Percentiles rank a stretch among this genome's conserved stretches.
phyloP scores from a whole-genome alignment of 495 filamentous ascomycete genomes.

The Penicillium coffeae region DNA sequence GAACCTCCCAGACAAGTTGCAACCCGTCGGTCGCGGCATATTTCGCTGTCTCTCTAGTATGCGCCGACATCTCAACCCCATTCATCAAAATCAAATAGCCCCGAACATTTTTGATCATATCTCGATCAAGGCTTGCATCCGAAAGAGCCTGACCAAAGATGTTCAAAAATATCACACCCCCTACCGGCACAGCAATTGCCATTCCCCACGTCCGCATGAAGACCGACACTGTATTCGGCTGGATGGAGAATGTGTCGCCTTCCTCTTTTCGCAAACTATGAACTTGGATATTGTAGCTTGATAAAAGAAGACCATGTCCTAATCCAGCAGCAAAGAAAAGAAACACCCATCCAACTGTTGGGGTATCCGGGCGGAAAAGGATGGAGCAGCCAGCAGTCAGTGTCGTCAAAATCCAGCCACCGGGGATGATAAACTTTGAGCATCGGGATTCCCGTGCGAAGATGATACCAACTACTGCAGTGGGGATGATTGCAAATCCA shows the following conservation, averaged over 20 bases:
- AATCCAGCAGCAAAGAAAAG: constrained; percentile 50
- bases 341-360: constrained; percentile 47
- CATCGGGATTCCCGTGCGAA: constrained; percentile 39
- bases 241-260: constrained; percentile 8
- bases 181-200: constrained; percentile 59
- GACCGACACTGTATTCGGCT: constrained; percentile 48
- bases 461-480: constrained; percentile 46
- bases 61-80: constrained; percentile 14
- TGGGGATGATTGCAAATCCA: constrained; percentile 42
- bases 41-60: constrained; percentile 15
- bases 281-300: constrained; percentile 45
- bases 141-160: constrained; percentile 18
- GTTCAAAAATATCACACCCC: constrained; percentile 58
- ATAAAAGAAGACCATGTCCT: constrained; percentile 53
- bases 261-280: constrained; percentile 29
- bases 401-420: constrained; percentile 50
- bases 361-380: constrained; percentile 44
- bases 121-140: constrained; percentile 6
- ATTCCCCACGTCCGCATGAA: constrained; percentile 60
- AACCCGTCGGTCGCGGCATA: constrained; percentile 16
- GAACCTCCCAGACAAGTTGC: constrained; percentile 22
- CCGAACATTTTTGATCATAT: constrained; percentile 16
- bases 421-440: constrained; percentile 51
- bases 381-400: constrained; percentile 48
- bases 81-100: constrained; percentile 24